Evolutionary conservation across 2,329 filamentous ascomycete genomes (phyloP).

Genomic region (Ophiostoma sp.): DNA sequence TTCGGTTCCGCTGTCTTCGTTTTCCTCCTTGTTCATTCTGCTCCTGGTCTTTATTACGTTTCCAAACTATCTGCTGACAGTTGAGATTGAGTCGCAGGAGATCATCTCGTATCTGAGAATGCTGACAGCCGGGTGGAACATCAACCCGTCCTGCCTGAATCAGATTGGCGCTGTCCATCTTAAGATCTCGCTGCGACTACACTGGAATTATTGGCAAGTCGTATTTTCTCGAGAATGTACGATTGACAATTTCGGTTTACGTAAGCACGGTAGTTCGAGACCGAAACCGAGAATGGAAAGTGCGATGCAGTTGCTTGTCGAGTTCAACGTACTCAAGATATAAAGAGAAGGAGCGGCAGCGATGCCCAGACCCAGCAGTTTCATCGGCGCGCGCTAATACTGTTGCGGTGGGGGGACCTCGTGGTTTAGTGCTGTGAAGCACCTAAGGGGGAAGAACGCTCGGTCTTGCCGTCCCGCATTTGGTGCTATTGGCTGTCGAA

Average conservation of each 20-base stretch:
- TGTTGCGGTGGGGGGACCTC: background rate
- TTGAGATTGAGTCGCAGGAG: no score
- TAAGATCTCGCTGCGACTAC: no score
- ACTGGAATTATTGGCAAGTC: no score
- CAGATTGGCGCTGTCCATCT: no score
- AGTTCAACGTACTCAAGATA: background rate
- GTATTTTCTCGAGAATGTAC: no score
- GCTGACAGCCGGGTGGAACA: background rate
- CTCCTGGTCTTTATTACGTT: no score
- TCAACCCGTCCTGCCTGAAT: no score
- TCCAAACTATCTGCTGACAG: no score
- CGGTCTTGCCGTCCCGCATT: slow-evolving; percentile 16
- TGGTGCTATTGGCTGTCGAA: slow-evolving; percentile 15
- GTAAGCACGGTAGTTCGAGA: background rate
- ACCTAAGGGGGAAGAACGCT: background rate
- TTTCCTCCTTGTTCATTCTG: no score
- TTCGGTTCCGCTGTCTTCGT: no score
- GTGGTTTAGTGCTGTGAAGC: background rate
- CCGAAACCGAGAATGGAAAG: background rate
- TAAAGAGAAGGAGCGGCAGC: background rate
- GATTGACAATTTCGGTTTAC: no score
- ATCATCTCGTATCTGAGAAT: background rate
- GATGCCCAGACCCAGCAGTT: background rate
- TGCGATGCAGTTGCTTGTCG: background rate
- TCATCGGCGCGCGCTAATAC: background rate